These are phyloP conservation scores for Talaromyces nanjingensis DNA, from an alignment of 495 filamentous ascomycete genomes.

Conservation along the genomic window DNA sequence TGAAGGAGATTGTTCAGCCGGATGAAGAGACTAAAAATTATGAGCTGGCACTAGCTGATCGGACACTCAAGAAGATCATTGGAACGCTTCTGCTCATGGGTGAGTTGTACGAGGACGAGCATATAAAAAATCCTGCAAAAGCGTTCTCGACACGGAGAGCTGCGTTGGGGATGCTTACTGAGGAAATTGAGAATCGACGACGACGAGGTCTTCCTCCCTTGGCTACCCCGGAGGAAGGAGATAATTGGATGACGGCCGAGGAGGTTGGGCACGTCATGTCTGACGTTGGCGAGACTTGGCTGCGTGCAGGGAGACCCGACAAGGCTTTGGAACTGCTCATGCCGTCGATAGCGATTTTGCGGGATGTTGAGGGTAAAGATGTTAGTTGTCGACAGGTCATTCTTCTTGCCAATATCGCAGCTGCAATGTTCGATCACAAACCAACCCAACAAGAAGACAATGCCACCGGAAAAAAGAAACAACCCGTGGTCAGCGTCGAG, in stretches of 20 bases:
- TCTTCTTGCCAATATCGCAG: slow-evolving; percentile 38
- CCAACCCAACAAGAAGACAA: neutral
- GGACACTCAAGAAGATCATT: slow-evolving; percentile 64
- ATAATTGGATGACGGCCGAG: slow-evolving; percentile 22
- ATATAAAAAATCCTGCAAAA: slow-evolving; percentile 45
- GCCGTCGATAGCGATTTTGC: slow-evolving; percentile 62
- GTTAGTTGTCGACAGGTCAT: slow-evolving; percentile 66
- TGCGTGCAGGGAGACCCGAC: slow-evolving; percentile 27
- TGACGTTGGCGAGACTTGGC: slow-evolving; percentile 6
- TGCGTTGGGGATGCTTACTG: slow-evolving; percentile 72
- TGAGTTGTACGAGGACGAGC: slow-evolving; percentile 56
- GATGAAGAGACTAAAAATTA: slow-evolving; percentile 15
- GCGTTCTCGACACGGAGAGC: slow-evolving; percentile 71
- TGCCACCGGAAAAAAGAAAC: neutral
- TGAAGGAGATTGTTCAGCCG: neutral
- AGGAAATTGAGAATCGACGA: slow-evolving; percentile 61
- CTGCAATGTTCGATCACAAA: slow-evolving; percentile 23
- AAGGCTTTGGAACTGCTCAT: slow-evolving; percentile 85
- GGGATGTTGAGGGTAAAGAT: slow-evolving; percentile 28
- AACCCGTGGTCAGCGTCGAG: neutral
- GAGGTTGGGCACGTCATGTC: slow-evolving; percentile 4
- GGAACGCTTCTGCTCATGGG: slow-evolving; percentile 73
- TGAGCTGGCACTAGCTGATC: slow-evolving; percentile 47
- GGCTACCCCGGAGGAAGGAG: slow-evolving; percentile 38
- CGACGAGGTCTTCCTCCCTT: slow-evolving; percentile 45